These are phyloP conservation scores for Candida silvicultrix DNA, from an alignment of 805 yeast genomes.

Conservation along the genomic window DNA sequence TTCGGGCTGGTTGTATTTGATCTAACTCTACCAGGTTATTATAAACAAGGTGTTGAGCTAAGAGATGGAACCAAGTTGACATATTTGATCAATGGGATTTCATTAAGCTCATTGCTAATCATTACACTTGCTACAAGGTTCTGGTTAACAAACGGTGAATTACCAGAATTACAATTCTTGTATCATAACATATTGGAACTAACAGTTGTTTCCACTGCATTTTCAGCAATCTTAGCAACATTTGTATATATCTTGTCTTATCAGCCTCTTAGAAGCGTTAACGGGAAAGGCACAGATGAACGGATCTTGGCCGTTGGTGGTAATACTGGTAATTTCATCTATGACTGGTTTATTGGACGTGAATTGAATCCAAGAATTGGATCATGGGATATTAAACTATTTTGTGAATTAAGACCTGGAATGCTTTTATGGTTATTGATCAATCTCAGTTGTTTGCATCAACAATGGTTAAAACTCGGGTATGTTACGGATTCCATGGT, in stretches of 20 bases:
- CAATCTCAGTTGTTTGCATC: slow-evolving; percentile 74
- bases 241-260: slow-evolving; percentile 67
- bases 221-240: slow-evolving; percentile 56
- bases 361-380: slow-evolving; percentile 92
- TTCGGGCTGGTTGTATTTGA: slow-evolving; percentile 57
- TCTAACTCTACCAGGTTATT: slow-evolving; percentile 57
- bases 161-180: slow-evolving; percentile 78
- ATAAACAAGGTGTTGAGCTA: slow-evolving; percentile 56
- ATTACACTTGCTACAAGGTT: slow-evolving; percentile 45
- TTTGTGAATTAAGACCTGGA: slow-evolving; percentile 94
- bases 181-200: slow-evolving; percentile 65
- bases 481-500: slow-evolving; percentile 64
- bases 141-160: slow-evolving; percentile 39
- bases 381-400: slow-evolving; percentile 79
- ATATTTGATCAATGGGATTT: slow-evolving; percentile 80
- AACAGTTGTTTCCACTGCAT: slow-evolving; percentile 53
- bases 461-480: slow-evolving; percentile 62
- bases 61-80: slow-evolving; percentile 68
- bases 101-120: slow-evolving; percentile 38
- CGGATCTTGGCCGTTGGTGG: slow-evolving; percentile 82
- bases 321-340: slow-evolving; percentile 65
- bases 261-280: slow-evolving; percentile 42
- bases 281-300: slow-evolving; percentile 53
- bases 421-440: slow-evolving; percentile 78
- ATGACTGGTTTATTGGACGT: slow-evolving; percentile 96